These are phyloP conservation scores for Stephanodiscus triporus DNA, from an alignment of 108 stramenopile genomes.

Conservation along the genomic window DNA sequence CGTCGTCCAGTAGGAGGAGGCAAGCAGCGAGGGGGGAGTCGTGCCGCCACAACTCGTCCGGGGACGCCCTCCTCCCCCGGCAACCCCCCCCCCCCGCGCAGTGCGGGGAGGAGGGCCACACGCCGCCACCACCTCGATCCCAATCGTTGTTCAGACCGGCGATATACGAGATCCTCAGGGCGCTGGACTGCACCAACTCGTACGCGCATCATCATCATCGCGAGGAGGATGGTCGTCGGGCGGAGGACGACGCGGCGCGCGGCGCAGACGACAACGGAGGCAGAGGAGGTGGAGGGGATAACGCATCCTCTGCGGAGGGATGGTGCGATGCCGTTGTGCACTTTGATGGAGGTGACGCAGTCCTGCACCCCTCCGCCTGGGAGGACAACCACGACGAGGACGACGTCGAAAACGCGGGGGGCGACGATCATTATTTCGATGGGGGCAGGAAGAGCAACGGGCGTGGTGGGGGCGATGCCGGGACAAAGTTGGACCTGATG, in stretches of 20 bases:
- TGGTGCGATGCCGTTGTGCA: constrained; percentile 12
- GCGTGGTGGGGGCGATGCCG: neutral
- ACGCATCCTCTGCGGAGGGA: neutral
- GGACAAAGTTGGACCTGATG: constrained; percentile 7
- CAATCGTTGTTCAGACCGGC: constrained; percentile 30
- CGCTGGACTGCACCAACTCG: constrained; percentile 29
- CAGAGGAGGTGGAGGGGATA: too few relatives aligned
- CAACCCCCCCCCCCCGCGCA: too few relatives aligned
- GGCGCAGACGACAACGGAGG: constrained; percentile 10
- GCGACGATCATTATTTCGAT: neutral
- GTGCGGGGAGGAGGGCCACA: too few relatives aligned
- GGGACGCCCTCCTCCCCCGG: too few relatives aligned
- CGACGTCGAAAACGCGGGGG: neutral
- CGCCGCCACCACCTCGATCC: too few relatives aligned
- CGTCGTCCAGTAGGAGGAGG: too few relatives aligned
- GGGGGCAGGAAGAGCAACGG: neutral
- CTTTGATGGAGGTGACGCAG: too few relatives aligned
- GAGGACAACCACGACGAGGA: neutral
- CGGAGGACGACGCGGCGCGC: constrained; percentile 2
- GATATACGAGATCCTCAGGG: constrained; percentile 27
- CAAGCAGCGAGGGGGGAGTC: too few relatives aligned
- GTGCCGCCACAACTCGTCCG: too few relatives aligned
- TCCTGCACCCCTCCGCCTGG: too few relatives aligned
- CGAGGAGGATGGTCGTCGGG: neutral
- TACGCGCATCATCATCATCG: constrained; percentile 5